These are phyloP conservation scores for Suhomyces emberorum DNA, from an alignment of 805 yeast species.

Conservation along the genomic window DNA sequence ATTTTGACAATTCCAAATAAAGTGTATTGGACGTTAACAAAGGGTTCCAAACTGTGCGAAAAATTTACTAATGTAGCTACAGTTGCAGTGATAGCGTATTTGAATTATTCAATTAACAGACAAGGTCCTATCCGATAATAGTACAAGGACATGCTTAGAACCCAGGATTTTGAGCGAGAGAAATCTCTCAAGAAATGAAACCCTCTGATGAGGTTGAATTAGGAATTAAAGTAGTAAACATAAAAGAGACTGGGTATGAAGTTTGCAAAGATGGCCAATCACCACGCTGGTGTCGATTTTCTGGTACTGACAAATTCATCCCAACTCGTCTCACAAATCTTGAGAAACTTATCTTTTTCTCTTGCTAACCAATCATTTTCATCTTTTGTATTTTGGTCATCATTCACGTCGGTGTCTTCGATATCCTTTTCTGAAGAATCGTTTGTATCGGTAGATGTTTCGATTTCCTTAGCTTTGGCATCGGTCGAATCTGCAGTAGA, in stretches of 20 bases:
- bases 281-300: constrained; percentile 3
- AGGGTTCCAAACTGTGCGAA: too few relatives aligned
- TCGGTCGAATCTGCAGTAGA: too few relatives aligned
- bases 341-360: constrained; percentile 38
- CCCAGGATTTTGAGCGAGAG: too few relatives aligned
- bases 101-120: too few relatives aligned
- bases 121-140: too few relatives aligned
- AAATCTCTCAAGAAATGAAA: not conserved
- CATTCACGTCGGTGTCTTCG: not conserved
- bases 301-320: constrained; percentile 29
- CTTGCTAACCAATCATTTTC: constrained; percentile 12
- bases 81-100: too few relatives aligned
- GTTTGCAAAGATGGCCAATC: not conserved
- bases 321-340: constrained; percentile 45
- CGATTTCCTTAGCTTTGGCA: not conserved
- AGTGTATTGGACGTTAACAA: too few relatives aligned
- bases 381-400: not conserved
- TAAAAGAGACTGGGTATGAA: not conserved
- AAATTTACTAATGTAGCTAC: too few relatives aligned
- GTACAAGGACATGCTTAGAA: too few relatives aligned
- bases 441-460: not conserved
- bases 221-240: not conserved
- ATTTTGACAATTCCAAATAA: too few relatives aligned
- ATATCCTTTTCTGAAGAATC: not conserved
- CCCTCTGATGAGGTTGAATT: not conserved